Evolutionary conservation across 495 filamentous ascomycete genomes (phyloP), one percentile per base, ranked within the genome.

Genomic region (Penicillium paxilli): DNA sequence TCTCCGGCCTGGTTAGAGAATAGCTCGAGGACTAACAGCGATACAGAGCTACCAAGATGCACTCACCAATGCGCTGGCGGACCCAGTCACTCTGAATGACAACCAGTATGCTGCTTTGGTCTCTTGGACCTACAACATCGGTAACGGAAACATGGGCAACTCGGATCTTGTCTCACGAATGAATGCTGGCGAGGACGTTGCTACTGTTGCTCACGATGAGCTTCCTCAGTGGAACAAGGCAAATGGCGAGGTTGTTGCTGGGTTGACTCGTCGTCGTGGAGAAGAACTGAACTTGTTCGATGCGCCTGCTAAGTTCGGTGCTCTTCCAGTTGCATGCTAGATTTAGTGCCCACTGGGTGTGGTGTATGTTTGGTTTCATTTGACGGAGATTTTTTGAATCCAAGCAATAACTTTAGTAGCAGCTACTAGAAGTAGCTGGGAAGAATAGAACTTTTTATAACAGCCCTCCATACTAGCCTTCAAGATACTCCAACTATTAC

Each of bases 191-290:
- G 74, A 79, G 44, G 61, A 68, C 42, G 59, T 63, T 35, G 60
- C 55, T 33, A 72, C 62, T 11, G 74, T 80, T 30, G 69, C 72
- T 19, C 45, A 62, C 25, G 38, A 75, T 52, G 78, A 81, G 62
- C 55, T 80, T 35, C 74, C 75, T 6, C 72, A 72, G 62, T 82
- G 77, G 78, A 70, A 73, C 40, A 54, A 76, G 53, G 74, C 66
- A 3, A 67, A 64, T 35, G 71, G 71, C 2, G 45, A 55, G 50
- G 67, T 70, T n/a, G 55, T 76, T 10, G 61, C 65, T 19, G 78
- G 76, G 0, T 62, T 82, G 46, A 55, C 53, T 20, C 51, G 66
- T 21, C 63, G 79, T 11, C 62, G 78, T 48, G 57, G 65, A 11
- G 74, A 71, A 12, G 78, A 82, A 60, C 59, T 80, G 21, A 55